Conservation (phyloP, 768 basidiomycete species). For the Amanita phalloides region DNA sequence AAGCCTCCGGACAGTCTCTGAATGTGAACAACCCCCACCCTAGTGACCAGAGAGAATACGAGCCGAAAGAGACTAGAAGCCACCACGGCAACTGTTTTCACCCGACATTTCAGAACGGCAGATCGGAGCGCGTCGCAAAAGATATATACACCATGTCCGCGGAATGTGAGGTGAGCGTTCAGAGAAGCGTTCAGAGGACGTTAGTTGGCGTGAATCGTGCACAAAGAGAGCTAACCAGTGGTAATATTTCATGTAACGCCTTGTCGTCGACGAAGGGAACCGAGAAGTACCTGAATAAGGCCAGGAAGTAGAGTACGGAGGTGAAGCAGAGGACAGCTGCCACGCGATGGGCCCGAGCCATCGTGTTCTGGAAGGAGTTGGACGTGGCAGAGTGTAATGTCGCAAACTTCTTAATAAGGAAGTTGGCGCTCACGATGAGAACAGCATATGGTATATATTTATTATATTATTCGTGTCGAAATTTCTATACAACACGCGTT, state of each 20-base stretch:
- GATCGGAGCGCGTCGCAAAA: too few relatives aligned
- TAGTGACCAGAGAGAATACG: conserved; percentile 68
- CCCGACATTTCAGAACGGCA: background rate
- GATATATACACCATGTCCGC: too few relatives aligned
- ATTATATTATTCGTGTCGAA: too few relatives aligned
- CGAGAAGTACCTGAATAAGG: conserved; percentile 41
- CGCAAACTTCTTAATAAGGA: background rate
- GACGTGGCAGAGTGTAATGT: too few relatives aligned
- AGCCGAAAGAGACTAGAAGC: conserved; percentile 69
- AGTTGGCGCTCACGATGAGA: background rate
- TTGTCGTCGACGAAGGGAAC: conserved; percentile 42
- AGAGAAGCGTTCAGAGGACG: background rate
- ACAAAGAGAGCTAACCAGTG: conserved; percentile 37
- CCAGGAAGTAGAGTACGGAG: conserved; percentile 41
- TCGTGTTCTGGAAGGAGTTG: conserved; percentile 12
- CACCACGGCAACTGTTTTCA: conserved; percentile 67
- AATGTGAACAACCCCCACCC: conserved; percentile 69
- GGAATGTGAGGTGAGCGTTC: too few relatives aligned
- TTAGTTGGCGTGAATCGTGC: background rate
- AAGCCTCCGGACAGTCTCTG: conserved; percentile 72
- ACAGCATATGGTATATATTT: too few relatives aligned
- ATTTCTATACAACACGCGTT: background rate
- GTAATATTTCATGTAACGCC: conserved; percentile 38
- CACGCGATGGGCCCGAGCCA: conserved; percentile 56
- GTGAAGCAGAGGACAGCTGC: conserved; percentile 31